phyloP scores from a whole-genome alignment of 176 grass and related monocot genomes.

The Musa beccarii region DNA sequence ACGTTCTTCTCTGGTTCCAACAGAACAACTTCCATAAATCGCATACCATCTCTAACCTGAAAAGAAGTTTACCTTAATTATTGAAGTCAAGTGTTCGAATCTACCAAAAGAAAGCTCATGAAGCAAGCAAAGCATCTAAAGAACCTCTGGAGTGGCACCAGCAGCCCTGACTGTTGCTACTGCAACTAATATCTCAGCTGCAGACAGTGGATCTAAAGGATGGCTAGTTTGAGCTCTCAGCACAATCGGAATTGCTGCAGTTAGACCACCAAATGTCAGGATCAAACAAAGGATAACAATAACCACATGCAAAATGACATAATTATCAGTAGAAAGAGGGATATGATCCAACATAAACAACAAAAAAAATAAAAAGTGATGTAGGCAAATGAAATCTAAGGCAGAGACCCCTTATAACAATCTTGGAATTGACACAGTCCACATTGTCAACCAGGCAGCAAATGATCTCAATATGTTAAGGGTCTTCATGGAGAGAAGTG shows the following conservation, averaged over 20 bases:
- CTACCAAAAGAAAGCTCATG: background rate
- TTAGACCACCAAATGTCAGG: slow-evolving; percentile 15
- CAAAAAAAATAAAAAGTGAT: background rate
- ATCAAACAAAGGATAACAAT: slow-evolving; percentile 2
- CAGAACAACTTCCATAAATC: slow-evolving; percentile 94
- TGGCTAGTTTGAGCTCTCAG: slow-evolving; percentile 84
- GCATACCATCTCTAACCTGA: slow-evolving; percentile 90
- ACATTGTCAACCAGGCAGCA: too few species aligned
- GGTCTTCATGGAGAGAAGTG: too few species aligned
- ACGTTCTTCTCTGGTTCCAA: slow-evolving; percentile 94
- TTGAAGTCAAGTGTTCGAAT: background rate
- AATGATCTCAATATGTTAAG: too few species aligned
- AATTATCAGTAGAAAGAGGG: background rate
- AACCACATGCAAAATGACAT: background rate
- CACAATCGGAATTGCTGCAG: slow-evolving; percentile 86
- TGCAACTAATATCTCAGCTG: slow-evolving; percentile 97
- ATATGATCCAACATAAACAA: background rate
- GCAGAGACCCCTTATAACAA: too few species aligned
- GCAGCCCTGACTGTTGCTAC: slow-evolving; percentile 93
- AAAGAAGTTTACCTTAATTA: background rate
- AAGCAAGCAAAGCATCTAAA: background rate
- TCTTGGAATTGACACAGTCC: background rate
- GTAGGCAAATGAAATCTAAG: background rate
- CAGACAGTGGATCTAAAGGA: slow-evolving; percentile 94
- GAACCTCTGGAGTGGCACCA: slow-evolving; percentile 91